A percentile compares a stretch with the other conserved stretches of the same genome.
phyloP scores from a whole-genome alignment of 1,139 yeast genomes.

The Casaregolazyma suthepensis region DNA sequence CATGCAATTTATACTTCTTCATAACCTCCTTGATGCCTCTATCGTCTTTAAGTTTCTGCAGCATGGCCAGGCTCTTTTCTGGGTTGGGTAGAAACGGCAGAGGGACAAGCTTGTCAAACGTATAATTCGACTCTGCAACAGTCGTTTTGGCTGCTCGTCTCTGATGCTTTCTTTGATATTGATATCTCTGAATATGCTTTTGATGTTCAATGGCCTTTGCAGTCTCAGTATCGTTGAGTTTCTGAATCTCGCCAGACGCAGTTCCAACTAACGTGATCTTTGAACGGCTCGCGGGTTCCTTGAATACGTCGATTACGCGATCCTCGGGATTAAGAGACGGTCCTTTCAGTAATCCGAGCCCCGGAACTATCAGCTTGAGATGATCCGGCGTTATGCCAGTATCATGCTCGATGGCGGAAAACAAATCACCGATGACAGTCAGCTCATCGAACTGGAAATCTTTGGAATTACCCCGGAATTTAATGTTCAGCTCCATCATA shows the following conservation, averaged over 20 bases:
- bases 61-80: constrained; percentile 27
- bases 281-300: constrained; percentile 19
- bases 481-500: constrained; percentile 16
- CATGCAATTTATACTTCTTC: constrained; percentile 33
- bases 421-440: constrained; percentile 19
- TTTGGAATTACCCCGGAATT: constrained; percentile 18
- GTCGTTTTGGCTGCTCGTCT: constrained; percentile 11
- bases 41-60: constrained; percentile 32
- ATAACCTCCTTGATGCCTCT: constrained; percentile 34
- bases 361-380: constrained; percentile 30
- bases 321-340: constrained; percentile 15
- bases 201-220: constrained; percentile 22
- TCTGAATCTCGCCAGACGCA: constrained; percentile 20
- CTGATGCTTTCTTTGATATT: constrained; percentile 15
- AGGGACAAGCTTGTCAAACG: constrained; percentile 32
- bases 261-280: constrained; percentile 29
- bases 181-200: constrained; percentile 13
- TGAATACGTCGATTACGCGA: constrained; percentile 17
- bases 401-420: constrained; percentile 23
- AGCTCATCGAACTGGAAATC: constrained; percentile 19
- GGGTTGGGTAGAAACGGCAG: constrained; percentile 31
- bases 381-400: constrained; percentile 26
- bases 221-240: constrained; percentile 26
- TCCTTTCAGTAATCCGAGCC: constrained; percentile 23
- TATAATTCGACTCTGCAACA: constrained; percentile 20